Evolutionary conservation across 768 basidiomycete species (phyloP), one percentile per base, ranked within the genome.

Genomic region (Pleurotus tuoliensis): DNA sequence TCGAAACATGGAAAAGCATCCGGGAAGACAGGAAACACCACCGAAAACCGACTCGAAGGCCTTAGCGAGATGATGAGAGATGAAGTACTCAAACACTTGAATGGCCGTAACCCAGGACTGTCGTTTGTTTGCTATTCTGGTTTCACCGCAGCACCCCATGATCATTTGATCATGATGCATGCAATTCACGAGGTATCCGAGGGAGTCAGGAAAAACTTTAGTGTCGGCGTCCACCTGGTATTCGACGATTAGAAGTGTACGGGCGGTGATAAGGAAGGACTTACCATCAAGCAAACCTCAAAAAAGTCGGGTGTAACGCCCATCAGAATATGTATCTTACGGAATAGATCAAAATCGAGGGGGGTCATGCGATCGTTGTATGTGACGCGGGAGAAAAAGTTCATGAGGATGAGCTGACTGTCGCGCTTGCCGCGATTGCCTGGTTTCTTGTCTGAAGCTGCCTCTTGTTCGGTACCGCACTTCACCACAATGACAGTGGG

Each of bases 1-100:
- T 52, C 97, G 82, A 74, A 98, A 98, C 96, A 99, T 99, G 52
- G 94, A 97, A 76, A 99, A 99, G 72, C 97, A 99, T n/a, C 97
- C 97, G 0, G 97, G 97, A 25, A 98, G 78, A 77, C 97, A 99
- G 11, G 97, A 94, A 57, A 99, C 97, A 83, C 97, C 97, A 67
- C 97, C 97, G 66, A 99, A 98, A 22, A 97, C 94, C 18, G 97
- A 94, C 71, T 99, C 97, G 73, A 99, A 99, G 5, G 93, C 95
- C 71, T 99, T 99, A 59, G 96, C 92, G 53, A 94, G 82, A 70
- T 99, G 96, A 72, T 99, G 97, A 38, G 95, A 98, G 67, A 99
- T 98, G 73, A 98, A 99, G 72, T 99, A 99, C 69, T 95, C 93
- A 67, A 94, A 95, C 41, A 98, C 96, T 69, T 99, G 97, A 64